A percentile compares a stretch with the other conserved stretches of the same genome.
phyloP scores from a whole-genome alignment of 2,329 filamentous ascomycete species.

The Cadophora sp. region DNA sequence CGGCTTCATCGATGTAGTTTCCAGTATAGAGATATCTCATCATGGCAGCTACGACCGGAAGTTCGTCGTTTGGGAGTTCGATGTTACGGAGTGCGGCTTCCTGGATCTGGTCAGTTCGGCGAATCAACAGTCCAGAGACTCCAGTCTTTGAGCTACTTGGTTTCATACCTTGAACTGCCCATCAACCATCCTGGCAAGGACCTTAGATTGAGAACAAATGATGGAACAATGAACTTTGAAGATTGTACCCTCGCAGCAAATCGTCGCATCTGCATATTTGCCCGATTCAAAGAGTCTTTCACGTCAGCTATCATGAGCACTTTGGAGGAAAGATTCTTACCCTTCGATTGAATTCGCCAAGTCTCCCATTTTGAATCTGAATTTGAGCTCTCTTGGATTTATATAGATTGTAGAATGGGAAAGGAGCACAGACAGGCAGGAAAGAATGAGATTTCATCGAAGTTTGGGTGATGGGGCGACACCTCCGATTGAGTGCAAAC shows the following conservation, averaged over 20 bases:
- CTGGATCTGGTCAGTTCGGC: neutral
- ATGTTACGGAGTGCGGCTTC: slow-evolving; percentile 3
- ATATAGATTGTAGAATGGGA: neutral
- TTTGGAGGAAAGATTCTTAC: neutral
- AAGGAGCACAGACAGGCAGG: too few relatives aligned
- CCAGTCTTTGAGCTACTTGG: neutral
- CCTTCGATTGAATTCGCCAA: neutral
- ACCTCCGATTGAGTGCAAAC: neutral
- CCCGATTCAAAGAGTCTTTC: slow-evolving; percentile 13
- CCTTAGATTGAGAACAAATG: slow-evolving; percentile 6
- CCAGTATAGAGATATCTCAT: neutral
- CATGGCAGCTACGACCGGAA: neutral
- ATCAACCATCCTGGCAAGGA: neutral
- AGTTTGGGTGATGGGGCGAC: neutral
- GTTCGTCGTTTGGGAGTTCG: neutral
- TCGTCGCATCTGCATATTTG: slow-evolving; percentile 15
- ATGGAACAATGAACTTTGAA: slow-evolving; percentile 14
- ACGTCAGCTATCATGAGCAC: neutral
- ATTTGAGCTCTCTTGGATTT: neutral
- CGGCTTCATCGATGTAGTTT: neutral
- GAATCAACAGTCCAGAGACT: neutral
- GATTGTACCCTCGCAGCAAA: neutral
- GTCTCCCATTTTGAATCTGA: neutral
- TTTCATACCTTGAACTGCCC: slow-evolving; percentile 15
- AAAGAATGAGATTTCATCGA: neutral